These are phyloP conservation scores for Dryadomyces quercivorus DNA, from an alignment of 2,329 filamentous ascomycete species.

Conservation along the genomic window DNA sequence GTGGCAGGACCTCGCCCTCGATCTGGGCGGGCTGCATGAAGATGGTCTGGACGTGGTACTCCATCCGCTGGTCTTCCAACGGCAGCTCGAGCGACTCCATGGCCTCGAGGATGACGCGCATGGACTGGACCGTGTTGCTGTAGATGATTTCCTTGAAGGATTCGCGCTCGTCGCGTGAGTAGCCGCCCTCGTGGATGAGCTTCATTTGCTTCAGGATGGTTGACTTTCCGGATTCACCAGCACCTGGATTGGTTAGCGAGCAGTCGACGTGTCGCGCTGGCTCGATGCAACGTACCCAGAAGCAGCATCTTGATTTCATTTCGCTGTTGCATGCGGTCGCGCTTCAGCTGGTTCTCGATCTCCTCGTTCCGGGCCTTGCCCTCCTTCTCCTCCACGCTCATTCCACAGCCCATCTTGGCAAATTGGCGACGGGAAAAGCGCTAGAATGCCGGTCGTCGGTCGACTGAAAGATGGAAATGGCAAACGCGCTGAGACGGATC, in stretches of 20 bases:
- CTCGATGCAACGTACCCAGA: slow-evolving; percentile 56
- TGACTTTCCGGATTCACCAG: slow-evolving; percentile 95
- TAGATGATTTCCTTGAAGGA: slow-evolving; percentile 62
- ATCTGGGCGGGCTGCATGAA: slow-evolving; percentile 98
- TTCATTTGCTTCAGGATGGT: slow-evolving; percentile 98
- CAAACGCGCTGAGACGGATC: background rate
- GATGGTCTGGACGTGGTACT: slow-evolving; percentile 96
- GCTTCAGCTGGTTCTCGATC: slow-evolving; percentile 98
- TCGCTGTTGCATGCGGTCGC: slow-evolving; percentile 95
- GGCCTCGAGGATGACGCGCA: slow-evolving; percentile 57
- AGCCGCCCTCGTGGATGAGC: slow-evolving; percentile 97
- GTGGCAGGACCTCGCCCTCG: slow-evolving; percentile 86
- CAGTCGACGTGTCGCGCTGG: slow-evolving; percentile 5
- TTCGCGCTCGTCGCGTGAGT: slow-evolving; percentile 76
- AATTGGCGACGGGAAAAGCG: slow-evolving; percentile 12
- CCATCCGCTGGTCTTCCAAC: slow-evolving; percentile 80
- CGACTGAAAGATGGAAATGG: background rate
- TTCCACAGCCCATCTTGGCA: slow-evolving; percentile 94
- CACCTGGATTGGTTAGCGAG: slow-evolving; percentile 45
- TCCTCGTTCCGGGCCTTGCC: slow-evolving; percentile 99
- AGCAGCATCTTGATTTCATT: slow-evolving; percentile 99
- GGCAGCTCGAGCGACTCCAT: slow-evolving; percentile 65
- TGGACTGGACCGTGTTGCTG: slow-evolving; percentile 58
- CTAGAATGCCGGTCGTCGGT: background rate
- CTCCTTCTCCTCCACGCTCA: slow-evolving; percentile 99